These are phyloP conservation scores for Musa itinerans DNA, from an alignment of 176 grass and related monocot genomes.

Conservation along the genomic window DNA sequence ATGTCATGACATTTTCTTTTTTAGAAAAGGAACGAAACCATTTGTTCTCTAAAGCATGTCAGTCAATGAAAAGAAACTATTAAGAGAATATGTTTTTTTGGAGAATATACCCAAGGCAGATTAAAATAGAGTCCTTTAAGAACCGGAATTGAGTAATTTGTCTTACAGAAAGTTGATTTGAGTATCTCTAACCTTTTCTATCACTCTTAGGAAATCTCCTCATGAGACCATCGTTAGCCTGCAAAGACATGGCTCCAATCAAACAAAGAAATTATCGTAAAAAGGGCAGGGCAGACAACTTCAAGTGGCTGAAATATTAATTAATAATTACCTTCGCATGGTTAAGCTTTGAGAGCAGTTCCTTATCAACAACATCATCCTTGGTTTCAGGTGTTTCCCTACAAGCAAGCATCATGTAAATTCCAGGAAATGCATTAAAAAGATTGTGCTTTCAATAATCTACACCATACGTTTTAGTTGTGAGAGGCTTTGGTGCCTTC, in stretches of 20 bases:
- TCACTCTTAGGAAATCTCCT: constrained; percentile 32
- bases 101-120: background rate
- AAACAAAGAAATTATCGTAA: constrained; percentile 14
- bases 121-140: background rate
- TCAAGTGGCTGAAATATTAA: background rate
- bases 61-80: background rate
- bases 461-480: constrained; percentile 29
- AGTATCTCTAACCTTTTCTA: constrained; percentile 37
- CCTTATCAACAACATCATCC: constrained; percentile 36
- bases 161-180: background rate
- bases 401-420: constrained; percentile 1
- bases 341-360: constrained; percentile 44
- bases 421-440: background rate
- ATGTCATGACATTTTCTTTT: too few relatives aligned
- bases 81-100: background rate
- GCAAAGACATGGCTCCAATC: constrained; percentile 9
- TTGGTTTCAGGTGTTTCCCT: constrained; percentile 42
- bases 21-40: background rate
- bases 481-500: constrained; percentile 24
- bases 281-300: background rate
- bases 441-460: background rate
- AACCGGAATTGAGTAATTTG: too few relatives aligned
- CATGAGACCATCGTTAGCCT: constrained; percentile 25
- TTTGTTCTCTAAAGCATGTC: background rate
- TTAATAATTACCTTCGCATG: constrained; percentile 23